Base-by-base conservation (phyloP, 2,329 filamentous ascomycete genomes). In the Diatrype stigma region DNA sequence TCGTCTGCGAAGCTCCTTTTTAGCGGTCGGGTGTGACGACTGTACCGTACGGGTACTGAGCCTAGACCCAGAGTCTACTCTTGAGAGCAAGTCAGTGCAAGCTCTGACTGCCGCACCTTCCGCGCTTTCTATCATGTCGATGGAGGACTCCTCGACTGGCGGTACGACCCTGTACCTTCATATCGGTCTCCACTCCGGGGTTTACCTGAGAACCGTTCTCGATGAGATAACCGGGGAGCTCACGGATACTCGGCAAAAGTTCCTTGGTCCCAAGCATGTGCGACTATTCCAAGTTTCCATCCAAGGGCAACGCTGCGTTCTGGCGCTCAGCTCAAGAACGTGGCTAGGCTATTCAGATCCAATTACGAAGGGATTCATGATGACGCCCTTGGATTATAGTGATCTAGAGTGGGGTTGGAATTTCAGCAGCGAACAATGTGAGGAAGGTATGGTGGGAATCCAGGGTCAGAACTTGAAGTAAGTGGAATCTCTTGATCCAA, bases 21-120 rank as follows among this genome's bases (percentile, higher is more conserved):
- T 97, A 48, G 95, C 95, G 42, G 93, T 99, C 42, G 95, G 95
- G 6, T 97, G 93, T 65, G 94, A 96, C 63, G 94, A 99, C 70
- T 91, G 90, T 52, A 97, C 94, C 1, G 94, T 99, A 48, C 88
- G 94, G 48, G 90, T 99, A 48, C 80, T 96, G 49, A 96, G 91
- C 63, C 74, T 96, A 28, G 90, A 95, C 63, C 90, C 91, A 0
- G 92, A 96, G 57, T 88, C 89, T 2, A 96, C 91, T 0, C 75
- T 99, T 11, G 90, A 96, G 68, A 94, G 87, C 68, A 96, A 96
- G 65, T 96, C 91, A 3, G 89, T 99, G 2, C 94, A 97, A 69
- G 93, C 92, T 16, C 73, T 97, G 56, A 96, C 92, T 3, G 92
- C 93, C 2, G 87, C 91, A 0, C 94, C 94, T 7, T 95, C 90